Conservation (phyloP, 2,329 filamentous ascomycete species). For the Pseudogymnoascus sp. region DNA sequence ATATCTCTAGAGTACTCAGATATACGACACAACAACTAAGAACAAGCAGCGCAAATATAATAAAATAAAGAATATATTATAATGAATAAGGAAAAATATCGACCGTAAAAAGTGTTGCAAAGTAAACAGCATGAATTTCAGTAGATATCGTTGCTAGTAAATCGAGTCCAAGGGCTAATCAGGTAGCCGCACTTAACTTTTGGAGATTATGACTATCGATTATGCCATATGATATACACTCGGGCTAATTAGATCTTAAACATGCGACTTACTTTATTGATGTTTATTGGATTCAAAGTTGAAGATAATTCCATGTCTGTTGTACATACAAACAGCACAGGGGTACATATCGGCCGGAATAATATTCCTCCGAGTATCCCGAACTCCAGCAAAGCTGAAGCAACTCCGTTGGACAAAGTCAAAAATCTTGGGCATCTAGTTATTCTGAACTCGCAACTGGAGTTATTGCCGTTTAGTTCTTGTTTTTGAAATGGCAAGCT, state of each 20-base stretch:
- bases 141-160: background rate
- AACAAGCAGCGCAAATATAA: background rate
- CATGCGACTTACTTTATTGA: background rate
- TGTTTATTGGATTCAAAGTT: background rate
- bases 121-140: background rate
- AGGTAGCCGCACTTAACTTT: background rate
- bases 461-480: background rate
- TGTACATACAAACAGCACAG: no score
- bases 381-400: background rate
- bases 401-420: background rate
- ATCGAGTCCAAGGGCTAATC: background rate
- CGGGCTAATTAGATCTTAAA: background rate
- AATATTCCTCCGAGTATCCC: background rate
- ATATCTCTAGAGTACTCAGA: background rate
- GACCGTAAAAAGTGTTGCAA: background rate
- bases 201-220: background rate
- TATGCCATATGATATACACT: no score
- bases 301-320: no score
- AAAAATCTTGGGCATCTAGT: background rate
- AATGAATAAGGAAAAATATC: background rate
- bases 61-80: background rate
- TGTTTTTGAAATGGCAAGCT: background rate
- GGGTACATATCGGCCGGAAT: background rate
- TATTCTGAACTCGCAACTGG: background rate
- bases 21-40: background rate